These are phyloP conservation scores for Scalesia atractyloides DNA, from an alignment of 129 eudicot species.

Conservation along the genomic window DNA sequence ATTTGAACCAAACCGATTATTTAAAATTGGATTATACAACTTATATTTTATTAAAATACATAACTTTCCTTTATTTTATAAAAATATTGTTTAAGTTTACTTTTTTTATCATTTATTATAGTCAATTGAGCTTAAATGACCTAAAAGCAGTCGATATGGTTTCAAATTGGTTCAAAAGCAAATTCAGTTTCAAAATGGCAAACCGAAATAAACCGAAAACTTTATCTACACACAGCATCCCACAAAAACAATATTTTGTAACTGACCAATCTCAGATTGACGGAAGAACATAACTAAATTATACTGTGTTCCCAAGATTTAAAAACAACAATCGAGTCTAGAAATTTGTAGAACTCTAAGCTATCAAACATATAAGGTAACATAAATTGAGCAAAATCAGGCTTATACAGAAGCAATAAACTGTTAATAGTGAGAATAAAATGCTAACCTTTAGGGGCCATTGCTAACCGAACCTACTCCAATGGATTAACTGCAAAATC, in stretches of 20 bases:
- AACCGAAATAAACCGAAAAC: no score
- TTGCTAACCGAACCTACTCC: conserved; percentile 20
- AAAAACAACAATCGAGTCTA: not conserved
- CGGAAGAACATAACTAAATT: not conserved
- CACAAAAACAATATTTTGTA: not conserved
- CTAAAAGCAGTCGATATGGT: no score
- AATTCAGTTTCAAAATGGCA: no score
- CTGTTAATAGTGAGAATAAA: not conserved
- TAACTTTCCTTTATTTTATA: no score
- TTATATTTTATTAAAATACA: no score
- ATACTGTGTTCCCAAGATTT: not conserved
- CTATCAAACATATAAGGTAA: not conserved
- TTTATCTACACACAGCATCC: no score
- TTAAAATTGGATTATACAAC: no score
- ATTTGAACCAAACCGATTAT: no score
- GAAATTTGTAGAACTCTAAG: not conserved
- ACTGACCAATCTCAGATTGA: not conserved
- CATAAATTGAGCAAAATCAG: not conserved
- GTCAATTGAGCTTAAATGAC: no score
- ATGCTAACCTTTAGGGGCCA: conserved; percentile 23
- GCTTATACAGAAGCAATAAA: not conserved
- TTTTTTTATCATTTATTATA: no score
- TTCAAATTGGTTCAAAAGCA: no score
- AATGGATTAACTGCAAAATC: conserved; percentile 11
- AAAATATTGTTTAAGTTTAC: no score